phyloP scores from a whole-genome alignment of 768 basidiomycete genomes.

The Mycena polygramma region DNA sequence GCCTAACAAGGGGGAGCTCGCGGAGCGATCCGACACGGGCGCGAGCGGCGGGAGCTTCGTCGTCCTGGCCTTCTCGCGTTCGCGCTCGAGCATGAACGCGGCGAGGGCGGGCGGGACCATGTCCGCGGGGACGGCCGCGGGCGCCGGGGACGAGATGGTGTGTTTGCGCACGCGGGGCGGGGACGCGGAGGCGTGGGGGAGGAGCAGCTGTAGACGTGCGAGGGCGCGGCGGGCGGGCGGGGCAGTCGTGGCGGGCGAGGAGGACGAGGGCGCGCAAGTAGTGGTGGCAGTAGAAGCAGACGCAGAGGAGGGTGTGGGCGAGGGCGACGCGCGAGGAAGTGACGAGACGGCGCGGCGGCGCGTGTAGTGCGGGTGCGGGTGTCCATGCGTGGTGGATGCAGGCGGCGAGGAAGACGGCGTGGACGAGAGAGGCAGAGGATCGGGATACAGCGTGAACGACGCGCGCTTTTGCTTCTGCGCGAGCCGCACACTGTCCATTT shows the following conservation, averaged over 20 bases:
- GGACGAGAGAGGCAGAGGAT: neutral
- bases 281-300: neutral
- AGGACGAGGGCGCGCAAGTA: neutral
- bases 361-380: slow-evolving; percentile 20
- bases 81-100: neutral
- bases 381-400: neutral
- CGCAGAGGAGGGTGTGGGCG: neutral
- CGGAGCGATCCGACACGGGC: slow-evolving; percentile 1
- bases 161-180: slow-evolving; percentile 19
- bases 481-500: neutral
- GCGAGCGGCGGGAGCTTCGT: no score
- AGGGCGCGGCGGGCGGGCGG: slow-evolving; percentile 17
- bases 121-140: slow-evolving; percentile 14
- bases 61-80: no score
- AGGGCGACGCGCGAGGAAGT: neutral
- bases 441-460: slow-evolving; percentile 30
- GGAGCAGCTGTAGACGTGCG: slow-evolving; percentile 27
- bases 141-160: slow-evolving; percentile 30
- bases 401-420: neutral
- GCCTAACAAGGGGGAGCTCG: no score
- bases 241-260: neutral
- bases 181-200: neutral
- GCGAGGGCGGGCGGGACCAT: slow-evolving; percentile 24
- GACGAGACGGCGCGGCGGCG: slow-evolving; percentile 27
- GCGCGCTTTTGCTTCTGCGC: neutral